Evolutionary conservation across 2,329 filamentous ascomycete species (phyloP).

Genomic region (Myriosclerotinia curreyana): DNA sequence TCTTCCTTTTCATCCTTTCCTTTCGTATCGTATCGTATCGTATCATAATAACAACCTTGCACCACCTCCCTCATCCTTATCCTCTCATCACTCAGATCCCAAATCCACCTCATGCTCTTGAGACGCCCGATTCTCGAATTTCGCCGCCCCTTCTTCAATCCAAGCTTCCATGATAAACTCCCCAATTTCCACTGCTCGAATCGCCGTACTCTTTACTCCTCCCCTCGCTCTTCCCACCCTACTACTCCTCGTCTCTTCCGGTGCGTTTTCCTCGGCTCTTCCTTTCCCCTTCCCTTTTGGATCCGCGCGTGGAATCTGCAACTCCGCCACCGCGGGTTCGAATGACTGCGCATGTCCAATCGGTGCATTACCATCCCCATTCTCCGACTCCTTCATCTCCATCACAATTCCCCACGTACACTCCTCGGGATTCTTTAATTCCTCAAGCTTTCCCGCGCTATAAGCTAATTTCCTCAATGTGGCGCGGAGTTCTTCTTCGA

Average conservation of each 20-base stretch:
- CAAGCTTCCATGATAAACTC: slow-evolving; percentile 66
- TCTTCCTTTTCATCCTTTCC: too few species aligned
- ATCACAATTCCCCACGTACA: slow-evolving; percentile 77
- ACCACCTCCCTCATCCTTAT: too few species aligned
- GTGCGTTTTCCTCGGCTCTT: neutral
- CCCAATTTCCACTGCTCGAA: slow-evolving; percentile 61
- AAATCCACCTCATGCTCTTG: neutral
- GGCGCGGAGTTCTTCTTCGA: slow-evolving; percentile 71
- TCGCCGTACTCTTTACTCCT: slow-evolving; percentile 55
- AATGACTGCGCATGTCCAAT: slow-evolving; percentile 61
- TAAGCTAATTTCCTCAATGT: slow-evolving; percentile 62
- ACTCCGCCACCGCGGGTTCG: slow-evolving; percentile 52
- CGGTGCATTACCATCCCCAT: slow-evolving; percentile 43
- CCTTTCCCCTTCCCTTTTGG: neutral
- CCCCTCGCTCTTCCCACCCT: slow-evolving; percentile 43
- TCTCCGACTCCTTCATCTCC: slow-evolving; percentile 61
- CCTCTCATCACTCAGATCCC: neutral
- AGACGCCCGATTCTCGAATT: slow-evolving; percentile 16
- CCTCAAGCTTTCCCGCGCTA: slow-evolving; percentile 54
- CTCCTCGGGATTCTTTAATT: slow-evolving; percentile 52
- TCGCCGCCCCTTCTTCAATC: slow-evolving; percentile 58
- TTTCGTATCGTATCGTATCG: too few species aligned
- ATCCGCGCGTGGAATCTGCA: slow-evolving; percentile 31
- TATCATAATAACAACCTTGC: too few species aligned
- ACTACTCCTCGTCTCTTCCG: slow-evolving; percentile 20